Conservation (phyloP, 1,139 yeast species). For the Hanseniaspora sp. region DNA sequence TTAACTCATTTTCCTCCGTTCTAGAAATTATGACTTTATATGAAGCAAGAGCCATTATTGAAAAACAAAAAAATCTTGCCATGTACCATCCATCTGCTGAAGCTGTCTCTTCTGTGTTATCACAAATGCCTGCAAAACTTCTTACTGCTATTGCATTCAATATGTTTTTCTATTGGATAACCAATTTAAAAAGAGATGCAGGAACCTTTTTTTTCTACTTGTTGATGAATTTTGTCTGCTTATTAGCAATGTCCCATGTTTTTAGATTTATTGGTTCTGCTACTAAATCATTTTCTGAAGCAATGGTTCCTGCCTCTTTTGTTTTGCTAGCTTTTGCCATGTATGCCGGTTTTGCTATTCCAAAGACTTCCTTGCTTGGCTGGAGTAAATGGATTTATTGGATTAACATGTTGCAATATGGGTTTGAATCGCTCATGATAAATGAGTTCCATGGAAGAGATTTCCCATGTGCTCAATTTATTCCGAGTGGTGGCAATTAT, state of each 20-base stretch:
- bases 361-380: constrained; percentile 54
- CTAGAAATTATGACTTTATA: constrained; percentile 59
- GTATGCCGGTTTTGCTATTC: constrained; percentile 68
- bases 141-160: constrained; percentile 48
- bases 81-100: constrained; percentile 70
- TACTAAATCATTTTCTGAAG: constrained; percentile 49
- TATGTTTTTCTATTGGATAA: constrained; percentile 54
- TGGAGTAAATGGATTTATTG: constrained; percentile 78
- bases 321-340: constrained; percentile 49
- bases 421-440: constrained; percentile 56
- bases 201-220: constrained; percentile 62
- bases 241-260: constrained; percentile 58
- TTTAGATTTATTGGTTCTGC: constrained; percentile 63
- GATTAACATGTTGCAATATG: constrained; percentile 58
- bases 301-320: constrained; percentile 66
- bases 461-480: constrained; percentile 36
- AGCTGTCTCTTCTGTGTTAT: constrained; percentile 55
- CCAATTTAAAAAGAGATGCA: constrained; percentile 51
- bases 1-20: constrained; percentile 64
- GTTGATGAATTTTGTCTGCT: constrained; percentile 43
- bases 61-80: constrained; percentile 67
- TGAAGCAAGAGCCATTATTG: constrained; percentile 69
- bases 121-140: constrained; percentile 57
- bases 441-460: constrained; percentile 37
- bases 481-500: constrained; percentile 46